Base-by-base conservation (phyloP, 179 eudicot genomes). In the Spergularia azorica region DNA sequence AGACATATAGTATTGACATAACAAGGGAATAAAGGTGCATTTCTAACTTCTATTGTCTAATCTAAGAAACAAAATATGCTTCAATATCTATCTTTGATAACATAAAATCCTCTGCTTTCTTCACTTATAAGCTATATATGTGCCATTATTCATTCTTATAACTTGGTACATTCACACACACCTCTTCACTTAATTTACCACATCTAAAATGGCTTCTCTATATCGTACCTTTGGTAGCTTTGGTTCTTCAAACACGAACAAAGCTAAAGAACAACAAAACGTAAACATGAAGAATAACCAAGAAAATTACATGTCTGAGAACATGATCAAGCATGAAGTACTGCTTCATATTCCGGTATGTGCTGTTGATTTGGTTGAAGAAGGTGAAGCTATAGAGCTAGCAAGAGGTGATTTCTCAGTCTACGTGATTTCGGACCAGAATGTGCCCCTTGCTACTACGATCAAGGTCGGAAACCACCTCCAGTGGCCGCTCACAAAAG, bases 401-500 rank as follows among this genome's bases (percentile, higher is more conserved):
- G 89, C 88, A n/a, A 68, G 78, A 2, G 96, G 96, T 0, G 89
- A 88, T 56, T 92, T 94, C 80, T 80, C 85, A 0, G 38, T 94
- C 5, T 13, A 84, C 9, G 79, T 86, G 1, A 41, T 94, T 67
- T 80, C 84, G 0, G 98, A 94, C 50, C 88, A 80, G 15, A 77
- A 83, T 3, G 79, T 90, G 14, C 77, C 82, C 17, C 76, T 94
- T 11, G 98, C 98, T 3, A 89, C 92, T 55, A 84, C 83, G 10
- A 78, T 92, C 26, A 94, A 92, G 72, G 91, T 92, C 4, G 92
- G 92, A 1, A 80, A 85, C 14, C 86, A 86, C 77, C 89, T 92
- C 52, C 96, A 92, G 54, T 94, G 98, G 98, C 98, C 98, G 0
- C 80, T 94, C 74, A 94, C 98, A 0, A 94, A 92, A 75, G 98